Evolutionary conservation across 805 yeast genomes (phyloP), one percentile per base, ranked within the genome.

Genomic region (Pichia ethanolica): DNA sequence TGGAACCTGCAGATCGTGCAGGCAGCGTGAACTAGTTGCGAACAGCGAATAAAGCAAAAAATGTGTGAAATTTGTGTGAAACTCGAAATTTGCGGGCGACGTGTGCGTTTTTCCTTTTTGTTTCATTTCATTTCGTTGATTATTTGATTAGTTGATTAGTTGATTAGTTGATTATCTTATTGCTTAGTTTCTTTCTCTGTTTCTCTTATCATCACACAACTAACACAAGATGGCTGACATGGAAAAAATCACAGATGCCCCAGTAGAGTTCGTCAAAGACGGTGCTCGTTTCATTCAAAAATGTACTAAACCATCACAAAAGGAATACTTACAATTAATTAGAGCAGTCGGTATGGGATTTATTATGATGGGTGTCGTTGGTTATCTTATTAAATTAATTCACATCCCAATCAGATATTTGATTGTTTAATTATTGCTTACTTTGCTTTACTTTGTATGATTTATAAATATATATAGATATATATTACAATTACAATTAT

Each of bases 341-440:
- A 86, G 93, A 71, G 97, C 97, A 47, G 98, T 91, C 47, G 98
- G 98, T 62, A 77, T 90, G 56, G 99, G 99, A 59, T 91, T 91
- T 71, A 74, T 91, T 60, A 91, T 91, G 81, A 93, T 91, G 90
- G 99, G 99, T 65, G 85, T 88, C 62, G 95, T 93, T 63, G 99
- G 99, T 51, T 91, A 89, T 72, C 86, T 83, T 63, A 93, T 93
- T 71, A 91, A 91, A 73, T 80, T 91, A 66, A 73, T 90, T 61
- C 97, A 90, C 72, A 90, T 90, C 63, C 97, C 97, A 66, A 89
- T 90, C 74, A 86, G 97, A 77, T 90, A 89, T 73, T 82, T 89
- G 74, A 88, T 90, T 72, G 97, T 89, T 59, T 89, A 75, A 75
- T 48, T 3, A 39, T 39, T 9, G 32, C 3, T 30, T 30, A 20